Base-by-base conservation (phyloP, 1,284 basidiomycete genomes). In the Melampsora abietis-canadensis region DNA sequence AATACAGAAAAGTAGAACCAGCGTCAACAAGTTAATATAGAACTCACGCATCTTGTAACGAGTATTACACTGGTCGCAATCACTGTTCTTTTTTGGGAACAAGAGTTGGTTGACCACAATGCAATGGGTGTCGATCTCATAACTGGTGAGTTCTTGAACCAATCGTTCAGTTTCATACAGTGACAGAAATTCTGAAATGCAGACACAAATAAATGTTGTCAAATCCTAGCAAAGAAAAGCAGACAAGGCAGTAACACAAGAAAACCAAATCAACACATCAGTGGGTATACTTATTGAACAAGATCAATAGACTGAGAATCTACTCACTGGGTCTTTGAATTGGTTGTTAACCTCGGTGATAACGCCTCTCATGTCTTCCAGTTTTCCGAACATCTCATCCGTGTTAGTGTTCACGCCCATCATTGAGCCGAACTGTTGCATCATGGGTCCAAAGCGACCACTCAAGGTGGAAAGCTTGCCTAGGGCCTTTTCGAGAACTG, bases 301-400 rank as follows among this genome's bases (percentile, higher is more conserved):
- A 51, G 8, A 15, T 37, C 3, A 40, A 66, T 19, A 6, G 12
- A 59, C 14, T 17, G 21, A 27, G 40, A n/a, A n/a, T 7, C 66
- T 4, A 86, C 90, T 77, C 79, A 93, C 92, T 3, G 95, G 92
- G 83, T 98, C 94, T 83, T 98, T 98, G 87, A 98, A 98, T 81
- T 99, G 96, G 0, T 92, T 91, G 86, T 98, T 98, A 76, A 99
- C 95, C 82, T 99, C 96, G 30, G 92, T 97, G 80, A 99, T 98
- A 76, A 98, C 89, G 57, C 88, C 91, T 54, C 94, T 88, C 96
- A 99, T 99, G 51, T 89, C 89, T 79, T 99, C 95, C 10, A 99
- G 87, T 83, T 98, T 98, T 44, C 92, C 92, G 82, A 98, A 98
- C 92, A 97, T 95, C 82, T 97, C 94, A 82, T 97, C 94, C 79